These are phyloP conservation scores for Artomyces pyxidatus DNA, from an alignment of 768 basidiomycete species.

Conservation along the genomic window DNA sequence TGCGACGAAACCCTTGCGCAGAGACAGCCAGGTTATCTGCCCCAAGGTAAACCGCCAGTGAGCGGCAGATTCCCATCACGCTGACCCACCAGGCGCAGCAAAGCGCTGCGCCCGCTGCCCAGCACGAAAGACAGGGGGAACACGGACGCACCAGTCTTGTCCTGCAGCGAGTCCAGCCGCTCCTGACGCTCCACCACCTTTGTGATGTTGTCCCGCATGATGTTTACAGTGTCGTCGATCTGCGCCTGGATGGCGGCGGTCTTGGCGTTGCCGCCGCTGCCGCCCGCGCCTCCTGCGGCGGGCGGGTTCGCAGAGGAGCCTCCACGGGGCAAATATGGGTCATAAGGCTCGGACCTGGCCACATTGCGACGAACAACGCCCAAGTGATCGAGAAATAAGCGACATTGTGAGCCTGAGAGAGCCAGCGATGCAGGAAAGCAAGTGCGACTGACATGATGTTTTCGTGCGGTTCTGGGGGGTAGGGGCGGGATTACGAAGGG, in stretches of 20 bases:
- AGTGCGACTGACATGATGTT: constrained; percentile 12
- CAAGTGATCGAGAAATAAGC: constrained; percentile 7
- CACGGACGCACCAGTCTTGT: constrained; percentile 85
- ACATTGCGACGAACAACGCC: constrained; percentile 15
- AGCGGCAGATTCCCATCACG: too few relatives aligned
- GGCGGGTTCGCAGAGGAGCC: constrained; percentile 51
- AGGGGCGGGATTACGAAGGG: background rate
- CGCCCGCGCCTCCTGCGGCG: constrained; percentile 34
- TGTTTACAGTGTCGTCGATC: constrained; percentile 93
- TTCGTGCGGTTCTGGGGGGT: constrained; percentile 6
- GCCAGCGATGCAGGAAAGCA: background rate
- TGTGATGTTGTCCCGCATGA: constrained; percentile 97
- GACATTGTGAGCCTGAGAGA: background rate
- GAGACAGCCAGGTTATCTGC: constrained; percentile 98
- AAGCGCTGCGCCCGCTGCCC: background rate
- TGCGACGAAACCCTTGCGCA: constrained; percentile 97
- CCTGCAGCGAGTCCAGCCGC: constrained; percentile 86
- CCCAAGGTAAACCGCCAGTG: too few relatives aligned
- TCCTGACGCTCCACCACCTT: constrained; percentile 95
- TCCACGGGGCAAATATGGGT: constrained; percentile 92
- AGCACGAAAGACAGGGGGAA: background rate
- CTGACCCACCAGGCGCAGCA: too few relatives aligned
- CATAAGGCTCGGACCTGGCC: constrained; percentile 92
- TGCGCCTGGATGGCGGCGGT: constrained; percentile 95
- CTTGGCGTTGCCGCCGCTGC: constrained; percentile 55